These are phyloP conservation scores for Nicotiana otophora DNA, from an alignment of 257 asterid genomes.

Conservation along the genomic window DNA sequence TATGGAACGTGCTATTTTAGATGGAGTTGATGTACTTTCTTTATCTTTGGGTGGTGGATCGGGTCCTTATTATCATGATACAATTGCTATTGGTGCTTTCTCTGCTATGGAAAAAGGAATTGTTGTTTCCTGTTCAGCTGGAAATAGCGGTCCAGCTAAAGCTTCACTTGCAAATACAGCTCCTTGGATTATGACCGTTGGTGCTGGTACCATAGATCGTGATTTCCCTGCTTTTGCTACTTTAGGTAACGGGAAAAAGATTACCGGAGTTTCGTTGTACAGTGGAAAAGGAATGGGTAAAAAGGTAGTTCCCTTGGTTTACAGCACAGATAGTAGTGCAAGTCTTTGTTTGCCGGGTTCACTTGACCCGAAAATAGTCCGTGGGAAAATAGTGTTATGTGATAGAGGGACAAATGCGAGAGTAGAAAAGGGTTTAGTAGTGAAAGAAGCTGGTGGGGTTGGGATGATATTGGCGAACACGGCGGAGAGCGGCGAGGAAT, in stretches of 20 bases:
- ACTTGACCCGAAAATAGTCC: slow-evolving; percentile 29
- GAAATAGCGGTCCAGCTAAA: slow-evolving; percentile 39
- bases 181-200: slow-evolving; percentile 52
- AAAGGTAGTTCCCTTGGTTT: slow-evolving; percentile 17
- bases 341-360: slow-evolving; percentile 37
- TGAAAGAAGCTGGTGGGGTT: slow-evolving; percentile 41
- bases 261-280: slow-evolving; percentile 35
- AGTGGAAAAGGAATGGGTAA: slow-evolving; percentile 35
- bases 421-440: slow-evolving; percentile 43
- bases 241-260: slow-evolving; percentile 26
- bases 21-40: slow-evolving; percentile 42
- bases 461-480: slow-evolving; percentile 51
- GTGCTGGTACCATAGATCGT: slow-evolving; percentile 44
- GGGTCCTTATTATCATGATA: slow-evolving; percentile 41
- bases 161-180: slow-evolving; percentile 39
- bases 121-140: slow-evolving; percentile 43
- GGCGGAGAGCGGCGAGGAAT: slow-evolving; percentile 37
- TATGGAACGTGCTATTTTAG: slow-evolving; percentile 39
- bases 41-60: slow-evolving; percentile 47
- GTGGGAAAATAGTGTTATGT: slow-evolving; percentile 38
- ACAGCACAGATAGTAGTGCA: slow-evolving; percentile 15
- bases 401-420: slow-evolving; percentile 42
- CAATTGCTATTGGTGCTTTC: slow-evolving; percentile 45
- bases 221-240: slow-evolving; percentile 41
- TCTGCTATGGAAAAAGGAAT: slow-evolving; percentile 39